phyloP scores from a whole-genome alignment of 2,329 filamentous ascomycete genomes.

The Aspergillus texensis region DNA sequence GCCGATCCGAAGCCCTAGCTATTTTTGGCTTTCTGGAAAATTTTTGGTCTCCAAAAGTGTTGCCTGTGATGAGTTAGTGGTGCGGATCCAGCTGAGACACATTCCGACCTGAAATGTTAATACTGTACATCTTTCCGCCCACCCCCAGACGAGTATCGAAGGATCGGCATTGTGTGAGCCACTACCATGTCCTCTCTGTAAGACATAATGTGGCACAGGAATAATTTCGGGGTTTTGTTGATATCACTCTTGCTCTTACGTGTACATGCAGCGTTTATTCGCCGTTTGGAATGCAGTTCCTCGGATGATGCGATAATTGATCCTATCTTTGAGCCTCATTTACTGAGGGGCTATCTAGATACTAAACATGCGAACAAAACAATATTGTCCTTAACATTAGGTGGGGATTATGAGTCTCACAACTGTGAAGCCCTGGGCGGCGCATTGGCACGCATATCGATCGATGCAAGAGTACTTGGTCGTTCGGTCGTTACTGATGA shows the following conservation, averaged over 20 bases:
- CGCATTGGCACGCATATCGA: background rate
- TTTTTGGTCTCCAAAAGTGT: background rate
- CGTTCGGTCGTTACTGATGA: background rate
- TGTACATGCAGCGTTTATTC: slow-evolving; percentile 4
- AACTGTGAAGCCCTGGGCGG: background rate
- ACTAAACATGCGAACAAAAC: background rate
- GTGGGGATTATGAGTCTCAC: background rate
- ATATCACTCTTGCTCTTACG: background rate
- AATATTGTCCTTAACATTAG: background rate
- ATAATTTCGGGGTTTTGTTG: background rate
- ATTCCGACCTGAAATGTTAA: background rate
- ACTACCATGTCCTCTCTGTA: background rate
- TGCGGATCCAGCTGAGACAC: background rate
- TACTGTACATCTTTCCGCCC: background rate
- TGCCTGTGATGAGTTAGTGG: background rate
- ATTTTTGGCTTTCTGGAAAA: background rate
- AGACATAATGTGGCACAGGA: background rate
- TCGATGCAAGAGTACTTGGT: background rate
- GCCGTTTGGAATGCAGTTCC: background rate
- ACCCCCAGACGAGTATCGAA: too few relatives aligned
- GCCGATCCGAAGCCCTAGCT: background rate
- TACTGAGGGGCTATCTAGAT: background rate
- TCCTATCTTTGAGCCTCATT: background rate
- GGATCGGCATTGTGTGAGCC: background rate
- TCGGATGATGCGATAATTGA: background rate